These are phyloP conservation scores for Orbilia javanica DNA, from an alignment of 2,329 filamentous ascomycete species.

Conservation along the genomic window DNA sequence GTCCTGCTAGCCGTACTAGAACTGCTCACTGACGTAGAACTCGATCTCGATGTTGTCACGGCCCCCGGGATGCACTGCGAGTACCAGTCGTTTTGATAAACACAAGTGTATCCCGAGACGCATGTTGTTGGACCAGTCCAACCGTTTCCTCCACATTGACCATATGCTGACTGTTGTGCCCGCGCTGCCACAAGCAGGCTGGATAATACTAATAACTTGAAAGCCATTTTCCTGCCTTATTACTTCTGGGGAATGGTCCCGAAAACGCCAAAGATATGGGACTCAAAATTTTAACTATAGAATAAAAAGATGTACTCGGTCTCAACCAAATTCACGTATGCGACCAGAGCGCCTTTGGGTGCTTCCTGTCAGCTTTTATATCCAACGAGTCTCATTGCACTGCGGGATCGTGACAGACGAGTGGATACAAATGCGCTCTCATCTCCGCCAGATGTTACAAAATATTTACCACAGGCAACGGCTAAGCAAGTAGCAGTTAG, in stretches of 20 bases:
- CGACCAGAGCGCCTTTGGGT: no score
- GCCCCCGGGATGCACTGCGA: constrained; percentile 38
- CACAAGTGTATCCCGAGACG: constrained; percentile 39
- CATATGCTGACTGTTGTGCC: constrained; percentile 43
- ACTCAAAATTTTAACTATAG: not conserved
- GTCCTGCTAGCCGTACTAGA: not conserved
- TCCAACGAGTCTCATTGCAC: not conserved
- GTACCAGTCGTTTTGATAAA: constrained; percentile 56
- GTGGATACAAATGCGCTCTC: not conserved
- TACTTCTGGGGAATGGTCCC: no score
- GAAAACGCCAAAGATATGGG: not conserved
- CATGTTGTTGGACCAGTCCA: constrained; percentile 55
- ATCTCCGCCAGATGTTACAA: not conserved
- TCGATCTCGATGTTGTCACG: not conserved
- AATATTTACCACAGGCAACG: constrained; percentile 1
- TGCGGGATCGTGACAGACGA: not conserved
- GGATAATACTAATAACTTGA: not conserved
- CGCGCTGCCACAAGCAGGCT: not conserved
- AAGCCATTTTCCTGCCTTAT: not conserved
- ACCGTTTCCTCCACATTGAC: constrained; percentile 55
- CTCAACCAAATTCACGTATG: not conserved
- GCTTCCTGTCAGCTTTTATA: not conserved
- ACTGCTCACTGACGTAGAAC: not conserved
- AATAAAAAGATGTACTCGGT: not conserved
- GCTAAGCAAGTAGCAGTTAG: constrained; percentile 4